Evolutionary conservation across 805 yeast species (phyloP), one percentile per base, ranked within the genome.

Genomic region (Teunomyces tritomae): DNA sequence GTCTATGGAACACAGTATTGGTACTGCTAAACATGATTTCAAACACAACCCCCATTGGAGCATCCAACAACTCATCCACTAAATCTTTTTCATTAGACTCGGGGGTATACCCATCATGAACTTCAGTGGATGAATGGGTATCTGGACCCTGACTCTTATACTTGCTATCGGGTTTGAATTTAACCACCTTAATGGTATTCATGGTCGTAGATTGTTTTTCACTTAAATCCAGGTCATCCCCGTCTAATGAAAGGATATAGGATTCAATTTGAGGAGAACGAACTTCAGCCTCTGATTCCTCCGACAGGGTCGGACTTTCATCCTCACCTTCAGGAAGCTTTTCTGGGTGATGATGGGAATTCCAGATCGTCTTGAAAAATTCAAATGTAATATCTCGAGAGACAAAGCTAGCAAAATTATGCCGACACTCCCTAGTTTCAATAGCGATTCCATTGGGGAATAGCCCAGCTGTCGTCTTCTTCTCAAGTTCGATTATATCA

Each of bases 361-460:
- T 78, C 92, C 94, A 86, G 6, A 84, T 78, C 43, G 74, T 78
- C 4, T 80, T 73, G 44, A 87, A 76, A 30, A 80, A 61, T 45
- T 69, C 72, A 55, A 70, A 78, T 0, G 80, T 68, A 0, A 71
- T 48, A 62, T 85, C 91, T 54, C 91, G 72, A 3, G 82, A 70
- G 26, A 83, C 68, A 50, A 85, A 80, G 0, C 86, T 78, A 0
- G 89, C 89, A 70, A 85, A 85, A 0, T 76, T 73, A 58, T 79
- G 82, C 55, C 77, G 80, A 24, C 77, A 79, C 56, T 84, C 87
- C 42, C 83, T 64, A 1, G 90, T 85, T 47, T 79, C 76, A 17
- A 85, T 75, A 39, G 77, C 74, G 51, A 85, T 77, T 0, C 87
- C 89, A 58, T 85, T 85, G 5, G 89, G 89, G 50, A 85, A 83